These are phyloP conservation scores for Didymella lethalis DNA, from an alignment of 2,329 filamentous ascomycete species.

Conservation along the genomic window DNA sequence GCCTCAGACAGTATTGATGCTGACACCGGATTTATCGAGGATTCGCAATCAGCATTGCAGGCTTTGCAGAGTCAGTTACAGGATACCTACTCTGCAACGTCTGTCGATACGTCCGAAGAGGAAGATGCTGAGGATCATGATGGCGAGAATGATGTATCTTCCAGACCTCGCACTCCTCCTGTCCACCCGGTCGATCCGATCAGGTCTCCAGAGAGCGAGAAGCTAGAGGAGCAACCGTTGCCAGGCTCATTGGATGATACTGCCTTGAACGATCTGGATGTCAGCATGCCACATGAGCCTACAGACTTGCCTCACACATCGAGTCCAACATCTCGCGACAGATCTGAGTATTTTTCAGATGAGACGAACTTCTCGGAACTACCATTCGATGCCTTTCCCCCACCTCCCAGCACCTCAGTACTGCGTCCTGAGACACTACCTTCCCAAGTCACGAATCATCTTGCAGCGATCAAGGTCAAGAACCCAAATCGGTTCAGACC, in stretches of 20 bases:
- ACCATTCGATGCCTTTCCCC: slow-evolving; percentile 36
- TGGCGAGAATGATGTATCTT: neutral
- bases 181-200: too few relatives aligned
- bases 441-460: slow-evolving; percentile 39
- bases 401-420: slow-evolving; percentile 35
- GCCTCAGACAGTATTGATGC: slow-evolving; percentile 4
- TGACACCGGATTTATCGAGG: slow-evolving; percentile 48
- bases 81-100: slow-evolving; percentile 33
- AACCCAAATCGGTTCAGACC: slow-evolving; percentile 47
- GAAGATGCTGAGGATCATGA: neutral
- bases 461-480: slow-evolving; percentile 39
- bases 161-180: neutral
- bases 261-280: neutral
- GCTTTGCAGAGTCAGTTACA: slow-evolving; percentile 54
- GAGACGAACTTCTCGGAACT: slow-evolving; percentile 28
- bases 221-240: neutral
- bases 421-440: slow-evolving; percentile 30
- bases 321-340: neutral
- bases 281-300: neutral
- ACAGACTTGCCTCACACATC: neutral
- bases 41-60: slow-evolving; percentile 54
- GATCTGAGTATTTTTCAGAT: neutral
- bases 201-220: neutral
- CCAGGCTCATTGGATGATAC: neutral
- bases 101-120: slow-evolving; percentile 36